phyloP scores from a whole-genome alignment of 495 filamentous ascomycete species.

The Lasiosphaeria hispida region DNA sequence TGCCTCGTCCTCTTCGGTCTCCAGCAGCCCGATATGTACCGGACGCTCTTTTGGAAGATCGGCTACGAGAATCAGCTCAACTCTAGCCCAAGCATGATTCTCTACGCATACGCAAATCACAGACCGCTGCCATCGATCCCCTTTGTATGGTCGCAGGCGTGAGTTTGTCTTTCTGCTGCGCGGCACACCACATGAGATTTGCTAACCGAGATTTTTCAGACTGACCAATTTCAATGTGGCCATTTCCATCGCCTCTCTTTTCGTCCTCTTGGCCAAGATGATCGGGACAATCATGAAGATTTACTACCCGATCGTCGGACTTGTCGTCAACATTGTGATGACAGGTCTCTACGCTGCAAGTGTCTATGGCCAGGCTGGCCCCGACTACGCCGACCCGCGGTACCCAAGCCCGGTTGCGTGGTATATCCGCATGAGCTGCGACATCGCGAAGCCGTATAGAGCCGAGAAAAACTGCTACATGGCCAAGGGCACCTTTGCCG shows the following conservation, averaged over 20 bases:
- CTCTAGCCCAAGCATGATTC: slow-evolving; percentile 66
- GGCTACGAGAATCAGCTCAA: slow-evolving; percentile 79
- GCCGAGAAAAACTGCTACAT: slow-evolving; percentile 70
- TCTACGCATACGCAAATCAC: slow-evolving; percentile 79
- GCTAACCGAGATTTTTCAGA: slow-evolving; percentile 42
- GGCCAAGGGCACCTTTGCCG: slow-evolving; percentile 72
- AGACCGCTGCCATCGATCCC: slow-evolving; percentile 60
- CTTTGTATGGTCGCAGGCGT: slow-evolving; percentile 82
- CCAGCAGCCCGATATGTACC: slow-evolving; percentile 74
- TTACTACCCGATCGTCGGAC: slow-evolving; percentile 66
- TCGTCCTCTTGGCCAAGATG: slow-evolving; percentile 62
- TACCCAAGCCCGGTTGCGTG: slow-evolving; percentile 69
- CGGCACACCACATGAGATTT: background rate
- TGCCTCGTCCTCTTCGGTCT: slow-evolving; percentile 78
- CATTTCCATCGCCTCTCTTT: slow-evolving; percentile 71
- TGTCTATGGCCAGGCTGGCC: slow-evolving; percentile 70
- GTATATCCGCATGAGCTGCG: slow-evolving; percentile 81
- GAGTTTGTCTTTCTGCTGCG: slow-evolving; percentile 36
- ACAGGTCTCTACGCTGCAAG: slow-evolving; percentile 64
- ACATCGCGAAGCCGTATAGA: slow-evolving; percentile 52
- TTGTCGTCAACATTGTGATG: slow-evolving; percentile 56
- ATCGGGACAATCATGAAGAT: slow-evolving; percentile 69
- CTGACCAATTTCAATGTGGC: slow-evolving; percentile 79
- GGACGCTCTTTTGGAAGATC: slow-evolving; percentile 77
- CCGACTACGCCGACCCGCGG: slow-evolving; percentile 72